These are phyloP conservation scores for Arthrobotrys entomopaga DNA, from an alignment of 2,329 filamentous ascomycete species.

Conservation along the genomic window DNA sequence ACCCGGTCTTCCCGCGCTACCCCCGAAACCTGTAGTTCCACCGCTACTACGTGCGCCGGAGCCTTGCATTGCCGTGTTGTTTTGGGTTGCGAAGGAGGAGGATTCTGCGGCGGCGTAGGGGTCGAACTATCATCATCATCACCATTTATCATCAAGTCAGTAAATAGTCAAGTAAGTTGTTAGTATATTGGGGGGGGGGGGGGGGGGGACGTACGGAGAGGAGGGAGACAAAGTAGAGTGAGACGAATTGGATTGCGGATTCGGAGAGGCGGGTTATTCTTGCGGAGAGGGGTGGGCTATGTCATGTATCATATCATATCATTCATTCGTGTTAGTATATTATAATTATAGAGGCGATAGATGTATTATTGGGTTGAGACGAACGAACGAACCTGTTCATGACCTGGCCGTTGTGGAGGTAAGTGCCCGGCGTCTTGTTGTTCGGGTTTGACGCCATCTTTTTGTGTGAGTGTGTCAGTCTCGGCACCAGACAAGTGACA, in stretches of 20 bases:
- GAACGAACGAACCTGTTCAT: conserved; percentile 26
- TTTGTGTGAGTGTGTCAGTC: too few relatives aligned
- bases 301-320: too few relatives aligned
- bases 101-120: conserved; percentile 40
- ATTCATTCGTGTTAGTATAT: conserved; percentile 13
- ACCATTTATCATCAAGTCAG: too few relatives aligned
- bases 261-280: conserved; percentile 48
- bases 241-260: conserved; percentile 48
- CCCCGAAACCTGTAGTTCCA: conserved; percentile 23
- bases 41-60: conserved; percentile 1
- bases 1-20: conserved; percentile 19
- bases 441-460: conserved; percentile 23
- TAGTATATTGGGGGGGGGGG: background rate
- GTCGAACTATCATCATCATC: conserved; percentile 40
- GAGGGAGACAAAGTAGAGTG: conserved; percentile 47
- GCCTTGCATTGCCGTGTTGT: conserved; percentile 43
- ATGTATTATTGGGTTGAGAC: too few relatives aligned
- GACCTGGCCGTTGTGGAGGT: conserved; percentile 40
- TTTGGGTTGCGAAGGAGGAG: conserved; percentile 49
- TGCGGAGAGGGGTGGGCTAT: conserved; percentile 43
- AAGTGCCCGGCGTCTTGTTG: conserved; percentile 10
- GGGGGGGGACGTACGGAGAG: conserved; percentile 35
- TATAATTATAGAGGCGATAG: background rate
- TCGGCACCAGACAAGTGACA: too few relatives aligned
- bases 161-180: too few relatives aligned